phyloP scores from a whole-genome alignment of 2,329 filamentous ascomycete species.

The Lasiodiplodia sp. region DNA sequence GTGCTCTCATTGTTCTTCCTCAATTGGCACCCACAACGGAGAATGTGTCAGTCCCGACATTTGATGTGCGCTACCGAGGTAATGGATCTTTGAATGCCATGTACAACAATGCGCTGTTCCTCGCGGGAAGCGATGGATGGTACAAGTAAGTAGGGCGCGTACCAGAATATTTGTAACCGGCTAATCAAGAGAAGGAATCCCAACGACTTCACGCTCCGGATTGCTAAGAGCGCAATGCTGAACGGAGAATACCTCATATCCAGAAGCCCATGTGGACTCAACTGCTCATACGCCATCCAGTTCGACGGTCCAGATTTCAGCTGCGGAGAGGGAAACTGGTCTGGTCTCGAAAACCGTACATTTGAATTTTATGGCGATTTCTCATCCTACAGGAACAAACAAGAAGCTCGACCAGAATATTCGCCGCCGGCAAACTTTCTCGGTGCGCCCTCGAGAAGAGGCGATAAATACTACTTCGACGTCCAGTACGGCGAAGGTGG shows the following conservation, averaged over 20 bases:
- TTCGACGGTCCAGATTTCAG: background rate
- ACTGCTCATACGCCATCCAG: slow-evolving; percentile 3
- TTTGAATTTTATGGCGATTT: background rate
- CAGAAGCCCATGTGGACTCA: background rate
- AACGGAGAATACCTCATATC: background rate
- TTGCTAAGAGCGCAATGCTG: background rate
- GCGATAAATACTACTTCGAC: background rate
- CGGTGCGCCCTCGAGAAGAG: background rate
- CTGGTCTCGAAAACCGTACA: background rate
- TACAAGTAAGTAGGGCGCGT: background rate
- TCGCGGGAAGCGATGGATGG: background rate
- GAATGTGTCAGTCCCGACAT: background rate
- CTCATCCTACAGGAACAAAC: background rate
- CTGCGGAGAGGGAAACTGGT: background rate
- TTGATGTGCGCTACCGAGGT: background rate
- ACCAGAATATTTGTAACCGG: too few relatives aligned
- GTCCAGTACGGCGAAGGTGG: background rate
- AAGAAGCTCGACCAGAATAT: background rate
- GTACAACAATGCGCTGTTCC: background rate
- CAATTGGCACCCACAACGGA: background rate
- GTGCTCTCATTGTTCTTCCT: background rate
- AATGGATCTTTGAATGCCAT: background rate
- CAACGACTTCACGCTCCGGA: background rate
- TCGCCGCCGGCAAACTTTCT: background rate
- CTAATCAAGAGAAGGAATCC: background rate